Percentiles rank a stretch among this genome's conserved stretches.
Conservation (phyloP, 192 early-diverging fungal species). For the Dimargaris xerosporica region DNA sequence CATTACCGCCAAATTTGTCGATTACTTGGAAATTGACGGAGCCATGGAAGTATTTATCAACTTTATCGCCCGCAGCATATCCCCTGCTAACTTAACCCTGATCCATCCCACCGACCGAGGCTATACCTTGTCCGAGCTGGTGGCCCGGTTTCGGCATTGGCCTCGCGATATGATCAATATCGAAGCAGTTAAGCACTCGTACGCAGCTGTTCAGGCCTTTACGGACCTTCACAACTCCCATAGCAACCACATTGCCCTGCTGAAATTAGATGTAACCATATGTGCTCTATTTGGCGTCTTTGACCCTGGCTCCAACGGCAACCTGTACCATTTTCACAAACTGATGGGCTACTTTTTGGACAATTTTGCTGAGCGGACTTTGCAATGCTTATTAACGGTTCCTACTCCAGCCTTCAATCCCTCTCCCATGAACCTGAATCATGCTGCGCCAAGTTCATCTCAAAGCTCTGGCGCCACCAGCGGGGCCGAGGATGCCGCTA, state of each 20-base stretch:
- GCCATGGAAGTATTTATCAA: background rate
- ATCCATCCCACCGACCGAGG: background rate
- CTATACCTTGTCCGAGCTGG: background rate
- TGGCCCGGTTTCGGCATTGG: background rate
- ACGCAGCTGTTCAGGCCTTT: background rate
- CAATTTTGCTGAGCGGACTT: conserved; percentile 2
- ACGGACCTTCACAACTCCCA: background rate
- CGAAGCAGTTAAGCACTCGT: background rate
- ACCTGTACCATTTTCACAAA: conserved; percentile 7
- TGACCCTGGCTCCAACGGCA: background rate
- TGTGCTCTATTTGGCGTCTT: conserved; percentile 4
- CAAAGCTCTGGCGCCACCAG: too few species aligned
- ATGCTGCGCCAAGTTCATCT: too few species aligned
- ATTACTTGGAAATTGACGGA: background rate
- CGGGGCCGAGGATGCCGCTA: too few species aligned
- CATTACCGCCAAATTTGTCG: conserved; percentile 10
- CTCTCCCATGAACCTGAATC: too few species aligned
- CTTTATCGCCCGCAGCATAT: conserved; percentile 1
- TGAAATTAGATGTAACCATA: conserved; percentile 1
- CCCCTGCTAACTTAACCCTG: background rate
- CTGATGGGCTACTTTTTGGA: conserved; percentile 1
- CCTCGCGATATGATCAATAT: background rate
- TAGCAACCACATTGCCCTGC: background rate
- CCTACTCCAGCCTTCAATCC: background rate
- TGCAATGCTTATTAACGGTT: conserved; percentile 8